phyloP scores from a whole-genome alignment of 148 eudicot genomes.

The Cornus kousa region DNA sequence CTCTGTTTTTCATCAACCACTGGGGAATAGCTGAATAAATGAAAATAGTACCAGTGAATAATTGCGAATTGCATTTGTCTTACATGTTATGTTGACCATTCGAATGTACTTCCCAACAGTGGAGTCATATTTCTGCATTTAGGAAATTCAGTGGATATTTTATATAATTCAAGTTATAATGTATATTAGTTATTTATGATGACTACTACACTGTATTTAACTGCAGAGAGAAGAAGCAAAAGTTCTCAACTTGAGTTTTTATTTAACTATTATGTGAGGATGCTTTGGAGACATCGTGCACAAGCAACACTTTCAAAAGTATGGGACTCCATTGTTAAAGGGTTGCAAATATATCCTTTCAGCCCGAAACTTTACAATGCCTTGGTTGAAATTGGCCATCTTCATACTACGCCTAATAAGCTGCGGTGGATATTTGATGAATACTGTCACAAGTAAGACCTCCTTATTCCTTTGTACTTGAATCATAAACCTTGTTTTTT shows the following conservation, averaged over 20 bases:
- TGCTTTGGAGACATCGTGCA: constrained; percentile 60
- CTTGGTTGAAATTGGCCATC: constrained; percentile 59
- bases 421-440: constrained; percentile 73
- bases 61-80: not conserved
- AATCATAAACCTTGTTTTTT: not conserved
- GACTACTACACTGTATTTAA: not conserved
- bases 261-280: constrained; percentile 57
- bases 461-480: not conserved
- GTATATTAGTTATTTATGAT: constrained; percentile 2
- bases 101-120: not conserved
- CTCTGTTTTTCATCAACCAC: not conserved
- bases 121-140: not conserved
- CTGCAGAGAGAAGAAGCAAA: constrained; percentile 71
- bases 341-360: constrained; percentile 74
- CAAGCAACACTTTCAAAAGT: constrained; percentile 52
- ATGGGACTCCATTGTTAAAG: constrained; percentile 58
- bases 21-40: not conserved
- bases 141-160: not conserved
- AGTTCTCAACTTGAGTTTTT: constrained; percentile 68
- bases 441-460: constrained; percentile 63
- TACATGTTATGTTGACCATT: not conserved
- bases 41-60: not conserved
- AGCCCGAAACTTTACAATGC: constrained; percentile 57
- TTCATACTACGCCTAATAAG: constrained; percentile 66
- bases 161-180: not conserved